Conservation (phyloP, 441 rosid species). For the Pelargonium cotyledonis region DNA sequence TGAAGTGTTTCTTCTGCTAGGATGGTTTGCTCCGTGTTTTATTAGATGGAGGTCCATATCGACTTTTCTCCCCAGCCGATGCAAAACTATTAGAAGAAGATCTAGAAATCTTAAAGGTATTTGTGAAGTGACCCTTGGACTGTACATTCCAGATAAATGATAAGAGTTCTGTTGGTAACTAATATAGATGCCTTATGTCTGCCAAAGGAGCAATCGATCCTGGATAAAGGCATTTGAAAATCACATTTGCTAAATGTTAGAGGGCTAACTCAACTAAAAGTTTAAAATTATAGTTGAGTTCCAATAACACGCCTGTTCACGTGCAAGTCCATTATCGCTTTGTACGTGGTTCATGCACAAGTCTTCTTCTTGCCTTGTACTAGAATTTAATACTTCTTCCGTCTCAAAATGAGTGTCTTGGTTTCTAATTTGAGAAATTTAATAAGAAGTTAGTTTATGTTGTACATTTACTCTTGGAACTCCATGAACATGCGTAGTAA, state of each 20-base stretch:
- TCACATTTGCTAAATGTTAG: neutral
- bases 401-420: too few relatives aligned
- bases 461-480: too few relatives aligned
- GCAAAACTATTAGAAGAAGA: constrained; percentile 81
- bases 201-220: neutral
- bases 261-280: too few relatives aligned
- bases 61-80: constrained; percentile 62
- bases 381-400: too few relatives aligned
- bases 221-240: constrained; percentile 5
- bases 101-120: constrained; percentile 82
- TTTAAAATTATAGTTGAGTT: too few relatives aligned
- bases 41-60: constrained; percentile 76
- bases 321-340: too few relatives aligned
- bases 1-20: constrained; percentile 14
- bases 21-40: constrained; percentile 71
- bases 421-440: too few relatives aligned
- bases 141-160: neutral
- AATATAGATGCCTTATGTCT: constrained; percentile 3
- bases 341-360: too few relatives aligned
- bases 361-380: too few relatives aligned
- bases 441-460: too few relatives aligned
- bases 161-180: neutral
- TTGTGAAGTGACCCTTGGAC: neutral
- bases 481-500: too few relatives aligned
- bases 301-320: too few relatives aligned